Evolutionary conservation across 2,329 filamentous ascomycete genomes (phyloP).

Genomic region (Colletotrichum tropicicola): DNA sequence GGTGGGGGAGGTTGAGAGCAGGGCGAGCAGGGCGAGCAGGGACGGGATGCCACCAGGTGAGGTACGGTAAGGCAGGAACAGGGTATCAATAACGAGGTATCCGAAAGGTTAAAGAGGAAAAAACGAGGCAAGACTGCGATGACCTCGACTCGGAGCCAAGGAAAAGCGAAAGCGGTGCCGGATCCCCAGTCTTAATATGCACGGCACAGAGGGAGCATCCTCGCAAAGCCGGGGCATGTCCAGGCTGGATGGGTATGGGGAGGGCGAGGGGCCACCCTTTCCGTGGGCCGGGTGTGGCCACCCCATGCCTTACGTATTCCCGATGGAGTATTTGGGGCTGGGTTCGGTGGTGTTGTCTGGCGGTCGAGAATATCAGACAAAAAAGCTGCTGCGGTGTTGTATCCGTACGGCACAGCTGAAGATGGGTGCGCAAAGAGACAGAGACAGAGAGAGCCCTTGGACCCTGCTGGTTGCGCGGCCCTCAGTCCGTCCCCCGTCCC

Average conservation of each 20-base stretch:
- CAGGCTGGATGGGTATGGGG: not conserved
- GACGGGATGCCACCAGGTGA: conserved; percentile 11
- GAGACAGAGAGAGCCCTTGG: conserved; percentile 13
- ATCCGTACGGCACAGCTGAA: not conserved
- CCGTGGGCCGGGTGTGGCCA: not conserved
- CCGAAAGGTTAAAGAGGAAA: not conserved
- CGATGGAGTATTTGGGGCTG: conserved; percentile 6
- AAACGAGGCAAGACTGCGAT: conserved; percentile 7
- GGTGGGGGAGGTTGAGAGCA: conserved; percentile 11
- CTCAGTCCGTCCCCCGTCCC: conserved; percentile 8
- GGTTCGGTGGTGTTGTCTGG: not conserved
- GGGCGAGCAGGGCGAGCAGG: conserved; percentile 12
- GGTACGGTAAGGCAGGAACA: not conserved
- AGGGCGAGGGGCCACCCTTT: too few species aligned
- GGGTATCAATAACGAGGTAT: not conserved
- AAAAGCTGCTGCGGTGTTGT: not conserved
- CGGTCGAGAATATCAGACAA: not conserved
- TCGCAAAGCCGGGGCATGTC: conserved; percentile 7
- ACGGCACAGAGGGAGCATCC: conserved; percentile 17
- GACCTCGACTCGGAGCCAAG: conserved; percentile 9
- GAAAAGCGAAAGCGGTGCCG: conserved; percentile 15
- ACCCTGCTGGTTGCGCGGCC: conserved; percentile 29
- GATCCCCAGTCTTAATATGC: conserved; percentile 29
- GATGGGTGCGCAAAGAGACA: not conserved
- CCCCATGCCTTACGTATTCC: not conserved